Conservation (phyloP, 208 protist genomes). For the Crithidia sp. region DNA sequence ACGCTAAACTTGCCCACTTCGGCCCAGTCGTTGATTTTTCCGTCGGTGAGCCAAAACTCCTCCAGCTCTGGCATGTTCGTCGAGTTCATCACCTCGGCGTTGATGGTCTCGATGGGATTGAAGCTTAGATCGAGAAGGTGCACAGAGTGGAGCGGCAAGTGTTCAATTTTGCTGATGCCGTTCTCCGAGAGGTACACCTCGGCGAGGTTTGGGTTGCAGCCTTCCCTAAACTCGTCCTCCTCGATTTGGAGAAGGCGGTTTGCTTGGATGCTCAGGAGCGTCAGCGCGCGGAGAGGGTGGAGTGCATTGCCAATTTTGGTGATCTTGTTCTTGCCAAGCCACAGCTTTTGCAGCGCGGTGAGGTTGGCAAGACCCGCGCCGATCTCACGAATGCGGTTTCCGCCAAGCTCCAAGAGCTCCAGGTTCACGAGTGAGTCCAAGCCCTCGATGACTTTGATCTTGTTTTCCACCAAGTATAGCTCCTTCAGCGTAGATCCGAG, state of each 20-base stretch:
- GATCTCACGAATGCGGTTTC: conserved; percentile 88
- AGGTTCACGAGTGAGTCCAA: conserved; percentile 83
- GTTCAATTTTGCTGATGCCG: conserved; percentile 69
- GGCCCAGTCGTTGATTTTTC: conserved; percentile 78
- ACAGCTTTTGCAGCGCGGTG: conserved; percentile 76
- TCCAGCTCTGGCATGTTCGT: conserved; percentile 74
- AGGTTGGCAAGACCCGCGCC: conserved; percentile 70
- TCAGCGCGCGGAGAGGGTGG: conserved; percentile 55
- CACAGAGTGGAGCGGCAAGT: conserved; percentile 63
- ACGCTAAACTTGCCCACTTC: conserved; percentile 79
- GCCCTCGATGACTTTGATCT: conserved; percentile 89
- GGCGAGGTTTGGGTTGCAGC: conserved; percentile 55
- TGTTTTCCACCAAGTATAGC: conserved; percentile 92
- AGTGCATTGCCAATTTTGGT: conserved; percentile 62
- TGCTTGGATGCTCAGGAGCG: conserved; percentile 83
- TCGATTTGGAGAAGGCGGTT: conserved; percentile 84
- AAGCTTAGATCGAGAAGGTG: conserved; percentile 82
- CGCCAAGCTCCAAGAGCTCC: conserved; percentile 88
- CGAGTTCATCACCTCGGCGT: conserved; percentile 62
- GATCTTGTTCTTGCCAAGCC: conserved; percentile 95
- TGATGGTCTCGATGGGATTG: conserved; percentile 82
- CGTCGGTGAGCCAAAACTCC: conserved; percentile 93
- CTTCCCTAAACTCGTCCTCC: conserved; percentile 64
- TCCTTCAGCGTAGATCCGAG: conserved; percentile 78
- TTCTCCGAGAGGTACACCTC: conserved; percentile 91